Conservation (phyloP, 441 rosid genomes). For the Populus trichocarpa region DNA sequence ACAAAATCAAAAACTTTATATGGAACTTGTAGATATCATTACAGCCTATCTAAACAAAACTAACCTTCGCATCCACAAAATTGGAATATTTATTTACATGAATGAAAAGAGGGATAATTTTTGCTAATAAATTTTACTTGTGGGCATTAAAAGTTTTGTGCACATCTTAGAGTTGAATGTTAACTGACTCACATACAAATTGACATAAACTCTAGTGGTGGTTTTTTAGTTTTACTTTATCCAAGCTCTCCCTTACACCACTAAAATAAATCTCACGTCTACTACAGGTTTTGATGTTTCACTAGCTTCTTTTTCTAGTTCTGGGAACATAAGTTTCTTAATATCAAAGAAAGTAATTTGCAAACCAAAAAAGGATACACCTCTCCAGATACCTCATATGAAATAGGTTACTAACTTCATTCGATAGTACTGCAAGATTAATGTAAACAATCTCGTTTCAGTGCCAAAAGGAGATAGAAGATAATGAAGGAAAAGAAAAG, state of each 20-base stretch:
- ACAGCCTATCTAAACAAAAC: neutral
- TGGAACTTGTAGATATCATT: neutral
- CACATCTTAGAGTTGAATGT: neutral
- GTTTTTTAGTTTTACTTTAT: neutral
- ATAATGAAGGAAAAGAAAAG: neutral
- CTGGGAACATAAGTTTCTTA: neutral
- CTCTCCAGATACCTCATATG: neutral
- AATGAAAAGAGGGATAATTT: neutral
- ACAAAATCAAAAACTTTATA: too few species aligned
- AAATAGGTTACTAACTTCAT: neutral
- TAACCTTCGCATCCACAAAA: constrained; percentile 1
- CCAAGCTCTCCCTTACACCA: neutral
- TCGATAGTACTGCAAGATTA: neutral
- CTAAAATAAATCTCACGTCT: neutral
- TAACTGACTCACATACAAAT: neutral
- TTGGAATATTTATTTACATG: neutral
- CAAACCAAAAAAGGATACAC: neutral
- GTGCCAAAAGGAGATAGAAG: neutral
- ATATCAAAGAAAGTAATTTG: neutral
- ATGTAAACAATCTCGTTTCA: neutral
- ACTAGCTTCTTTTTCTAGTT: neutral
- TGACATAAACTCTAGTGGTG: neutral
- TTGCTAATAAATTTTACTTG: neutral
- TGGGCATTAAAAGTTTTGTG: neutral
- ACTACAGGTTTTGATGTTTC: neutral